These are phyloP conservation scores for Baorangia bicolor DNA, from an alignment of 768 basidiomycete species.

Conservation along the genomic window DNA sequence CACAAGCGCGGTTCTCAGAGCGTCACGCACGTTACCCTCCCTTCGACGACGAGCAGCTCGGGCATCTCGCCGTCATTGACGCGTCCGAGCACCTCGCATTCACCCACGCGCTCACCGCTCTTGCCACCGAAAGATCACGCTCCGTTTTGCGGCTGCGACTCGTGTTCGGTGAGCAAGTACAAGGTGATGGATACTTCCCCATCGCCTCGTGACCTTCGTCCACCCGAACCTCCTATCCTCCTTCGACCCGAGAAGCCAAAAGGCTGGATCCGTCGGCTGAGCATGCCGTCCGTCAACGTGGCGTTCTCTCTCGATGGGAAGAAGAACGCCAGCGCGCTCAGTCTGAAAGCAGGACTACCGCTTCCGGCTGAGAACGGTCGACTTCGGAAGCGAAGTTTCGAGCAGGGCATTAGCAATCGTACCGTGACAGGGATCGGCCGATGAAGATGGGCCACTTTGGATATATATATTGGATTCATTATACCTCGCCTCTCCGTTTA, in stretches of 20 bases:
- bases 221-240: constrained; percentile 42
- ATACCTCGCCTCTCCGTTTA: background rate
- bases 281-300: constrained; percentile 67
- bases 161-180: constrained; percentile 62
- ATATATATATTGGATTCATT: constrained; percentile 5
- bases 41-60: constrained; percentile 14
- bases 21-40: constrained; percentile 26
- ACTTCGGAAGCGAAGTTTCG: constrained; percentile 35
- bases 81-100: constrained; percentile 28
- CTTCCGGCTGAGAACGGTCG: constrained; percentile 50
- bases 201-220: constrained; percentile 37
- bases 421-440: constrained; percentile 53
- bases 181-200: constrained; percentile 30
- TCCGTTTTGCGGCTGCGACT: constrained; percentile 64
- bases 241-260: constrained; percentile 59
- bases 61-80: background rate
- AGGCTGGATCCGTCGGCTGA: constrained; percentile 74
- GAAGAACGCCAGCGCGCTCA: constrained; percentile 48
- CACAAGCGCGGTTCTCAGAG: constrained; percentile 33
- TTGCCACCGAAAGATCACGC: constrained; percentile 45
- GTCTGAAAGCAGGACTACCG: constrained; percentile 32
- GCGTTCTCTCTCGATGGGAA: constrained; percentile 60
- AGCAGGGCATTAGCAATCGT: constrained; percentile 43
- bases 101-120: constrained; percentile 28
- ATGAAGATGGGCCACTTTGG: background rate